Evolutionary conservation across 345 rosid species (phyloP).

Genomic region (Populus nigra): DNA sequence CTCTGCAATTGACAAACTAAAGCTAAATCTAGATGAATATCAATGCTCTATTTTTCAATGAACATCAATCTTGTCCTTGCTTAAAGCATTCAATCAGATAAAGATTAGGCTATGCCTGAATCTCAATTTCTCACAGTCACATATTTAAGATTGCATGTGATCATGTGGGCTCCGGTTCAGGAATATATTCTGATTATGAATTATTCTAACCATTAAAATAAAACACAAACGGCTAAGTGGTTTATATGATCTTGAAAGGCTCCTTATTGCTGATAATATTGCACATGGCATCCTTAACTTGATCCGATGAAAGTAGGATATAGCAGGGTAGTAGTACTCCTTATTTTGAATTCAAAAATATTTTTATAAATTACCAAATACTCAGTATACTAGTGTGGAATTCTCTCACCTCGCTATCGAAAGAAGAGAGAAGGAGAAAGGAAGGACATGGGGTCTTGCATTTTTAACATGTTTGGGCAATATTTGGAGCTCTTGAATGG

Average conservation of each 20-base stretch:
- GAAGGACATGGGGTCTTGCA: not conserved
- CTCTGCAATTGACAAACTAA: not conserved
- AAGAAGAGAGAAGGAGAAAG: not conserved
- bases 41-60: not conserved
- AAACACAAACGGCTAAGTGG: not conserved
- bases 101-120: not conserved
- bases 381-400: too few species aligned
- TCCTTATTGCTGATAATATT: too few species aligned
- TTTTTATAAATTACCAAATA: too few species aligned
- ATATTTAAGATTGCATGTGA: slow-evolving; percentile 14
- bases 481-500: slow-evolving; percentile 24
- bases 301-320: too few species aligned
- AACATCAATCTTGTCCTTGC: slow-evolving; percentile 14
- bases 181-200: not conserved
- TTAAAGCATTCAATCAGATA: not conserved
- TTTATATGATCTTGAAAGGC: too few species aligned
- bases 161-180: slow-evolving; percentile 12
- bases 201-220: too few species aligned
- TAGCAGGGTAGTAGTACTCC: too few species aligned
- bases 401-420: too few species aligned
- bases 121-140: slow-evolving; percentile 5
- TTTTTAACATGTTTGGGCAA: slow-evolving; percentile 11
- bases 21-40: not conserved
- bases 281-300: not conserved
- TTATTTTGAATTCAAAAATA: too few species aligned